phyloP scores from a whole-genome alignment of 2,329 filamentous ascomycete genomes.

The Apiospora phragmitis region DNA sequence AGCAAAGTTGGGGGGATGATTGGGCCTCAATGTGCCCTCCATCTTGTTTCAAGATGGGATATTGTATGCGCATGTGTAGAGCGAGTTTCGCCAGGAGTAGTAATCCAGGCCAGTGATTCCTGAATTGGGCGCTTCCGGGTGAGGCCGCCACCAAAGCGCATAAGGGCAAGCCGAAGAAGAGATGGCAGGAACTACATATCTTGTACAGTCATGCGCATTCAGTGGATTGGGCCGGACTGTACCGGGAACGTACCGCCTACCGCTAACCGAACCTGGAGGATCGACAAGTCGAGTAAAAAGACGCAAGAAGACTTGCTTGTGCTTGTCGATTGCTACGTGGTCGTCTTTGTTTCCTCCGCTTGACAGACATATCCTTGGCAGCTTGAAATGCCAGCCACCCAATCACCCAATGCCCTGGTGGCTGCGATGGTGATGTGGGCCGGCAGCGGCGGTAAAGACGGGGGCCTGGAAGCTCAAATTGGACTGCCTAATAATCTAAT shows the following conservation, averaged over 20 bases:
- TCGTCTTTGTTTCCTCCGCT: constrained; percentile 16
- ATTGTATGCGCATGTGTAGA: not conserved
- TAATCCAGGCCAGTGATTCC: constrained; percentile 22
- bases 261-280: not conserved
- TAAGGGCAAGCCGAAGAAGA: not conserved
- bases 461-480: constrained; percentile 8
- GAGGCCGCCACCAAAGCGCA: constrained; percentile 19
- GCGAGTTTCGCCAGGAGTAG: not conserved
- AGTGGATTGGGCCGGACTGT: not conserved
- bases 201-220: not conserved
- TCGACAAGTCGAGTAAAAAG: not conserved
- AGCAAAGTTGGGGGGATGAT: constrained; percentile 3
- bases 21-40: constrained; percentile 16
- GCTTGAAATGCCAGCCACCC: not conserved
- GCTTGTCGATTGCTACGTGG: constrained; percentile 15
- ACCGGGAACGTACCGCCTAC: not conserved
- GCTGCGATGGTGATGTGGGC: constrained; percentile 10
- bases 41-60: constrained; percentile 10
- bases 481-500: not conserved
- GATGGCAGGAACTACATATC: not conserved
- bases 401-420: constrained; percentile 7
- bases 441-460: constrained; percentile 8
- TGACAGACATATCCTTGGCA: not conserved
- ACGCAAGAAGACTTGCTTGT: not conserved
- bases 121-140: constrained; percentile 25